Base-by-base conservation (phyloP, 768 basidiomycete species). In the Coprinopsis cinerea region DNA sequence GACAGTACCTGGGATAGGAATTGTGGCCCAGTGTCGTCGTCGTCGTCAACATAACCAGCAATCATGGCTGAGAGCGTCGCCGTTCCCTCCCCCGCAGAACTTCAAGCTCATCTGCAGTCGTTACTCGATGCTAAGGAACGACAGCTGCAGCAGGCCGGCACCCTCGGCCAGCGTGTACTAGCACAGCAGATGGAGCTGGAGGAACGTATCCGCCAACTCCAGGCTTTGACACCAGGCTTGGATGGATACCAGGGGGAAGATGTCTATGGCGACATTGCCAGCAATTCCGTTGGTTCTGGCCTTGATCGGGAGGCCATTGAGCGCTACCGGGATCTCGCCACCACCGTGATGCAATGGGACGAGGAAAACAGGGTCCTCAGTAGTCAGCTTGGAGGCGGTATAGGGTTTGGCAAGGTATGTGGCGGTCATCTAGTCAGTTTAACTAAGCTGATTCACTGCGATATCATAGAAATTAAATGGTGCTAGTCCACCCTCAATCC, bases 121-220 rank as follows among this genome's bases (percentile, higher is more conserved):
- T 82, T 96, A 51, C 79, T 98, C 57, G 90, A 92, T 69, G 77
- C 73, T 64, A 97, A 97, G 75, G 89, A 93, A 67, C 82, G 83
- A 62, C 92, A 97, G 66, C 84, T 97, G 27, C 84, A 91, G 55
- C 87, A 91, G 55, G 91, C 92, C 3, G 93, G 90, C 30, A 86
- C 84, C 48, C 82, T 98, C 62, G 94, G 95, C 45, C 92, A 96
- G 69, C 87, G 90, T 65, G 82, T 98, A 59, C 83, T 97, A 53
- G 79, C 82, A 17, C 95, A 98, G 72, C 92, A 92, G 68, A 85
- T 90, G 70, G 90, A 95, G 62, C 80, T 97, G 54, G 91, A 96
- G 67, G 84, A 86, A 61, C 80, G 90, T 45, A 90, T 97, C 52
- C 75, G 80, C 37, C 85, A 87, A 61, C 74, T 95, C 46, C 85